Percentiles rank a stretch among this genome's conserved stretches.
These are phyloP conservation scores for Pinus albicaulis DNA, from an alignment of 75 land plant species.

Conservation along the genomic window DNA sequence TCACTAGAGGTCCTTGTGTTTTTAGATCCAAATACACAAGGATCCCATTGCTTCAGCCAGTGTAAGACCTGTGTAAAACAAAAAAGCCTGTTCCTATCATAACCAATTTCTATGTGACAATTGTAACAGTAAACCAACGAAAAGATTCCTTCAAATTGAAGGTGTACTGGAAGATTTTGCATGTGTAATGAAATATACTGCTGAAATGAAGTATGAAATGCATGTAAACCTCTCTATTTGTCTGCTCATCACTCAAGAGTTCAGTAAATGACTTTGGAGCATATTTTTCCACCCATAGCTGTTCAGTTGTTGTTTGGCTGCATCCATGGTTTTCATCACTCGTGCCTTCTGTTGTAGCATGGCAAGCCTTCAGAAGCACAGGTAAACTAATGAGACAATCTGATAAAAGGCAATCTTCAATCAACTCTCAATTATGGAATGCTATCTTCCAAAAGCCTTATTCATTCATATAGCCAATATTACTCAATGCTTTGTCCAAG, in stretches of 20 bases:
- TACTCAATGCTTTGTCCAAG: background rate
- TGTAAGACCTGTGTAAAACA: conserved; percentile 67
- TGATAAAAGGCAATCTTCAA: background rate
- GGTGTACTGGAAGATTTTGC: background rate
- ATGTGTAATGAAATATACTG: background rate
- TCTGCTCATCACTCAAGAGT: conserved; percentile 97
- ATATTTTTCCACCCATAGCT: conserved; percentile 98
- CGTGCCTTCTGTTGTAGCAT: conserved; percentile 28
- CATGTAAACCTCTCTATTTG: conserved; percentile 90
- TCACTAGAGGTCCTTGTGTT: conserved; percentile 71
- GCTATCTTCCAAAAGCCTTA: background rate
- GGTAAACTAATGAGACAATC: background rate
- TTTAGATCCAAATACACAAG: conserved; percentile 85
- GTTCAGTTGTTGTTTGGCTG: conserved; percentile 35
- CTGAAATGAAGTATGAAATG: background rate
- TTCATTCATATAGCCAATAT: background rate
- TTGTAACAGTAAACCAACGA: background rate
- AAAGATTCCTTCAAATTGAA: background rate
- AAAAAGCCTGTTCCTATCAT: background rate
- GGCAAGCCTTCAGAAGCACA: conserved; percentile 45
- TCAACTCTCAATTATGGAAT: background rate
- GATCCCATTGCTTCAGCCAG: conserved; percentile 99
- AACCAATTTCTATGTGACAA: background rate
- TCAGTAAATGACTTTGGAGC: conserved; percentile 95
- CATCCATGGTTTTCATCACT: conserved; percentile 15